Conservation (phyloP, 345 rosid species). For the Eucalyptus cloeziana region DNA sequence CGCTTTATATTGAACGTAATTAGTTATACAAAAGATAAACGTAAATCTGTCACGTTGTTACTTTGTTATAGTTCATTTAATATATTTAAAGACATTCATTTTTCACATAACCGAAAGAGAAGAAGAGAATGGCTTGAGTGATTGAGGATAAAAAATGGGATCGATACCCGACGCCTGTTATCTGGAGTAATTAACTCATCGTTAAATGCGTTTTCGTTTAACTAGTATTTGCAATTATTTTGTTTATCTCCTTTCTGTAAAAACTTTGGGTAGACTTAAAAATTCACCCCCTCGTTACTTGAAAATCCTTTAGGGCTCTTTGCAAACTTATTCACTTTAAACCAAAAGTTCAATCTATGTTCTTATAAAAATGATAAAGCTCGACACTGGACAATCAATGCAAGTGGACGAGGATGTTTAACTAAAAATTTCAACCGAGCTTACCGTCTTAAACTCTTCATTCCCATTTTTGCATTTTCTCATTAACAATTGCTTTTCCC, state of each 20-base stretch:
- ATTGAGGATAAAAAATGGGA: too few relatives aligned
- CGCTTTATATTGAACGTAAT: too few relatives aligned
- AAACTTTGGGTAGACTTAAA: neutral
- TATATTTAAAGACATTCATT: too few relatives aligned
- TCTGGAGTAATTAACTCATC: neutral
- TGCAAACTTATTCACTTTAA: neutral
- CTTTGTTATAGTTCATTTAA: too few relatives aligned
- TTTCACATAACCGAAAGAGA: too few relatives aligned
- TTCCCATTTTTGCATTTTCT: neutral
- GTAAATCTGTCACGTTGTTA: too few relatives aligned
- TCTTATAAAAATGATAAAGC: neutral
- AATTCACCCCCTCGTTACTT: neutral
- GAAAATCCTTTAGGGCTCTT: neutral
- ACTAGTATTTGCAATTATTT: neutral
- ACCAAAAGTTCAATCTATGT: neutral
- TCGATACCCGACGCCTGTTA: too few relatives aligned
- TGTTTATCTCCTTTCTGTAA: too few relatives aligned
- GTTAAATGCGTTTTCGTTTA: neutral
- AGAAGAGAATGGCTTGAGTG: too few relatives aligned
- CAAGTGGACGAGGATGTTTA: neutral
- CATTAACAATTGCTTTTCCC: neutral
- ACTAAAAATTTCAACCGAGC: neutral
- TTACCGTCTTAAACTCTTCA: too few relatives aligned
- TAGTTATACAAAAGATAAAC: too few relatives aligned
- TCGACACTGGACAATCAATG: neutral